phyloP scores from a whole-genome alignment of 2,329 filamentous ascomycete genomes.

The Emmonsiellopsis sp. region DNA sequence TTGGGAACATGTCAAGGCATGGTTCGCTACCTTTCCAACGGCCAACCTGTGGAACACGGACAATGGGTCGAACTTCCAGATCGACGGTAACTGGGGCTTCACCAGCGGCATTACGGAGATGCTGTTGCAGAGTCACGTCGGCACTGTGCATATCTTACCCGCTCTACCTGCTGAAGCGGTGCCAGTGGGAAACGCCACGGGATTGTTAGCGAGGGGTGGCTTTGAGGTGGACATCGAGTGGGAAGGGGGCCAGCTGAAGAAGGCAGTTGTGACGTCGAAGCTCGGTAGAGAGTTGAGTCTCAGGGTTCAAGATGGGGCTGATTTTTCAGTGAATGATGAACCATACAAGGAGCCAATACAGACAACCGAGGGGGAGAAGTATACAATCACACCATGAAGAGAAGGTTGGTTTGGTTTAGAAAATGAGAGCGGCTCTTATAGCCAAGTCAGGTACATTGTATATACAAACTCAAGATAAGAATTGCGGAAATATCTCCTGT shows the following conservation, averaged over 20 bases:
- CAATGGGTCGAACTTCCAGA: slow-evolving; percentile 34
- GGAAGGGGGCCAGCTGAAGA: slow-evolving; percentile 8
- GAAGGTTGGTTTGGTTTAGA: too few species aligned
- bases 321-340: too few species aligned
- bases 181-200: slow-evolving; percentile 20
- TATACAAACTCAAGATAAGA: too few species aligned
- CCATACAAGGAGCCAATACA: too few species aligned
- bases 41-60: slow-evolving; percentile 32
- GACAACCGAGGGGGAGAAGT: too few species aligned
- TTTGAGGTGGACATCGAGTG: slow-evolving; percentile 29
- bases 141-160: slow-evolving; percentile 27
- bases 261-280: not conserved
- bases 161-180: slow-evolving; percentile 24
- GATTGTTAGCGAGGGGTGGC: slow-evolving; percentile 26
- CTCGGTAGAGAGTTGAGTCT: not conserved
- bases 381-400: too few species aligned
- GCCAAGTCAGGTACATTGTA: too few species aligned
- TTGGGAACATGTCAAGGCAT: slow-evolving; percentile 24
- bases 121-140: slow-evolving; percentile 30
- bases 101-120: slow-evolving; percentile 37
- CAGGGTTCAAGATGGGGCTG: too few species aligned
- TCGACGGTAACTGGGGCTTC: slow-evolving; percentile 42
- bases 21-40: slow-evolving; percentile 28
- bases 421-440: too few species aligned
- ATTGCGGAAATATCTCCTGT: too few species aligned